phyloP scores from a whole-genome alignment of 2,329 filamentous ascomycete species.

The Coniella vitis region DNA sequence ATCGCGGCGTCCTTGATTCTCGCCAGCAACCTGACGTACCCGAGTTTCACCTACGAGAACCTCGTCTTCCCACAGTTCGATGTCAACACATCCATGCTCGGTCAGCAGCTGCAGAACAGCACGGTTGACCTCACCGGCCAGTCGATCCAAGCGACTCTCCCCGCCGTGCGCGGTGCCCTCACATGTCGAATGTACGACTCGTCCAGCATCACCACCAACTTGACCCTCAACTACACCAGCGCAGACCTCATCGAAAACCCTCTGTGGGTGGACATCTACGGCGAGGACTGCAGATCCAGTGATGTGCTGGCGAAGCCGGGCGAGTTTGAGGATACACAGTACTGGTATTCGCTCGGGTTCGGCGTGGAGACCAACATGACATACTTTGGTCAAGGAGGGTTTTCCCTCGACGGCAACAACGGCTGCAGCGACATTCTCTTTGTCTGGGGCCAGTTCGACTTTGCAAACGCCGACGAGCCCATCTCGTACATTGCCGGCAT shows the following conservation, averaged over 20 bases:
- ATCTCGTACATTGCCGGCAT: neutral
- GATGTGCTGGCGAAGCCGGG: neutral
- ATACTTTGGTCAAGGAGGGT: conserved; percentile 20
- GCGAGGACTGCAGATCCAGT: neutral
- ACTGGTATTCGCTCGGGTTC: neutral
- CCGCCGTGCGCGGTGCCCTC: neutral
- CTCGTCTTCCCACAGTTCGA: conserved; percentile 14
- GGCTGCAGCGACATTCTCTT: conserved; percentile 26
- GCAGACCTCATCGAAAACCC: neutral
- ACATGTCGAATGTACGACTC: neutral
- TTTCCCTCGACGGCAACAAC: neutral
- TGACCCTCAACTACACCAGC: neutral
- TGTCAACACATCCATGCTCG: neutral
- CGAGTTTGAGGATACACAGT: neutral
- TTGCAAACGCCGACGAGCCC: conserved; percentile 5
- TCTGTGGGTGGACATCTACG: neutral
- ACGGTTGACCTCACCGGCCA: conserved; percentile 16
- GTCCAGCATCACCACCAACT: neutral
- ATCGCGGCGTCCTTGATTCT: conserved; percentile 27
- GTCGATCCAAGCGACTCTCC: conserved; percentile 1
- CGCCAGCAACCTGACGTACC: conserved; percentile 27
- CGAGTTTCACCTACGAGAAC: conserved; percentile 29
- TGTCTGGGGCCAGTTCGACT: conserved; percentile 27
- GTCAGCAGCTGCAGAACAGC: neutral
- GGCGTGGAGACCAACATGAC: conserved; percentile 8